These are phyloP conservation scores for Exsudoporus floridanus DNA, from an alignment of 1,284 basidiomycete species.

Conservation along the genomic window DNA sequence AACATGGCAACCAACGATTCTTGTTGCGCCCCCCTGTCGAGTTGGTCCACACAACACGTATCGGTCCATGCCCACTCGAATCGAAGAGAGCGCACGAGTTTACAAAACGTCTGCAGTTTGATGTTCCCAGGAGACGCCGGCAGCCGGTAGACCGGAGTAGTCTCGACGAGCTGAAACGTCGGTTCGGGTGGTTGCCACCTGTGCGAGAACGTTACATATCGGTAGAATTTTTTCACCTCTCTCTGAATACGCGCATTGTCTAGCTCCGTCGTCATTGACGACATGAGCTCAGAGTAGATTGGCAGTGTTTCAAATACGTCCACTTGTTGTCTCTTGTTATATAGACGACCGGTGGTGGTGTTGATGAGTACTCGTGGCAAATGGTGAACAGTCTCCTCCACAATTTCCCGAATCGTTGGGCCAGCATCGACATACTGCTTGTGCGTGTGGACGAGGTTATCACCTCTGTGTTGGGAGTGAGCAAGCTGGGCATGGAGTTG, in stretches of 20 bases:
- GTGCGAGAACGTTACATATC: constrained; percentile 22
- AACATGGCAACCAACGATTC: too few species aligned
- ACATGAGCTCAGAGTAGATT: constrained; percentile 5
- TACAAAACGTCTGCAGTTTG: constrained; percentile 5
- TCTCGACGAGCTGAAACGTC: too few species aligned
- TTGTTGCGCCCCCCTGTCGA: too few species aligned
- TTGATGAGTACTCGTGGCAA: constrained; percentile 12
- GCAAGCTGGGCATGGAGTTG: not conserved
- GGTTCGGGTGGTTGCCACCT: too few species aligned
- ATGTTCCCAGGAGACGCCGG: too few species aligned
- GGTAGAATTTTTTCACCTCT: constrained; percentile 11
- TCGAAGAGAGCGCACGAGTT: not conserved
- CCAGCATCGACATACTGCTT: constrained; percentile 1
- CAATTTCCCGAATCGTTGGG: not conserved
- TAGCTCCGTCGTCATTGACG: constrained; percentile 13
- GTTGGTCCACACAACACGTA: constrained; percentile 6
- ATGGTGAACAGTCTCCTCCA: not conserved
- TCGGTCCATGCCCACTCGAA: constrained; percentile 7
- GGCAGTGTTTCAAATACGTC: constrained; percentile 3
- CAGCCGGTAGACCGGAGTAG: too few species aligned
- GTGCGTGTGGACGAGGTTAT: too few species aligned
- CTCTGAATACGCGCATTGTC: constrained; percentile 4
- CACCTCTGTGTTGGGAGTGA: too few species aligned
- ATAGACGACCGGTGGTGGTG: not conserved
- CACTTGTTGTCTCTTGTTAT: constrained; percentile 5